These are phyloP conservation scores for Plasmodiophora brassicae DNA, from an alignment of 208 protist species.

Conservation along the genomic window DNA sequence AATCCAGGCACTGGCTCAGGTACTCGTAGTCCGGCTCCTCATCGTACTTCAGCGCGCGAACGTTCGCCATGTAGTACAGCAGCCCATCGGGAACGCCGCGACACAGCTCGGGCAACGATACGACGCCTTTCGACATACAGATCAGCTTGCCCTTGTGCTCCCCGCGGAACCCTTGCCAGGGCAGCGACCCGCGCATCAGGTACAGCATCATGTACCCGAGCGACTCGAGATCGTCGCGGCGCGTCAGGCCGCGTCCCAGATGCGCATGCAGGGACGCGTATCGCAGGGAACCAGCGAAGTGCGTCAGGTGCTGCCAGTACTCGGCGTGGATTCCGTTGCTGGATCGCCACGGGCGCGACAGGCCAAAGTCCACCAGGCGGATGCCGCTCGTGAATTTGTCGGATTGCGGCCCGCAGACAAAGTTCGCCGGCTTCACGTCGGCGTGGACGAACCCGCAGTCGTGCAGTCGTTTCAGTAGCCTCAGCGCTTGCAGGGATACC, in stretches of 20 bases:
- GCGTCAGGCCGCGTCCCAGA: conserved; percentile 1
- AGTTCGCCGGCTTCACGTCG: conserved; percentile 46
- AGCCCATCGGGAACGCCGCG: conserved; percentile 20
- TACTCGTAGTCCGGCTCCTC: conserved; percentile 44
- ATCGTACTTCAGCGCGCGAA: background rate
- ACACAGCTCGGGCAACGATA: conserved; percentile 85
- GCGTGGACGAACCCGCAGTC: conserved; percentile 24
- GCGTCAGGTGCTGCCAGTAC: conserved; percentile 36
- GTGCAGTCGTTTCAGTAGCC: conserved; percentile 30
- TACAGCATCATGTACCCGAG: conserved; percentile 98
- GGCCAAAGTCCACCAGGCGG: conserved; percentile 38
- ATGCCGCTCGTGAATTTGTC: background rate
- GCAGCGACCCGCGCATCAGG: conserved; percentile 92
- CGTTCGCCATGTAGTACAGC: background rate
- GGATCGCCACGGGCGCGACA: conserved; percentile 28
- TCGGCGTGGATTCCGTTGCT: conserved; percentile 22
- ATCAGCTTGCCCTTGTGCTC: conserved; percentile 98
- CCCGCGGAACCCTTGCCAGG: conserved; percentile 95
- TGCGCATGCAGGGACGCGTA: conserved; percentile 40
- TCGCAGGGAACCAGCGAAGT: conserved; percentile 37
- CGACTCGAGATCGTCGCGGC: conserved; percentile 73
- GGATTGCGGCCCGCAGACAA: background rate
- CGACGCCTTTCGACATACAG: conserved; percentile 87
- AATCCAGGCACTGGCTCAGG: conserved; percentile 23
- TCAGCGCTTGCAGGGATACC: background rate